Base-by-base conservation (phyloP, 2,329 filamentous ascomycete species). In the Monosporascus sp. region DNA sequence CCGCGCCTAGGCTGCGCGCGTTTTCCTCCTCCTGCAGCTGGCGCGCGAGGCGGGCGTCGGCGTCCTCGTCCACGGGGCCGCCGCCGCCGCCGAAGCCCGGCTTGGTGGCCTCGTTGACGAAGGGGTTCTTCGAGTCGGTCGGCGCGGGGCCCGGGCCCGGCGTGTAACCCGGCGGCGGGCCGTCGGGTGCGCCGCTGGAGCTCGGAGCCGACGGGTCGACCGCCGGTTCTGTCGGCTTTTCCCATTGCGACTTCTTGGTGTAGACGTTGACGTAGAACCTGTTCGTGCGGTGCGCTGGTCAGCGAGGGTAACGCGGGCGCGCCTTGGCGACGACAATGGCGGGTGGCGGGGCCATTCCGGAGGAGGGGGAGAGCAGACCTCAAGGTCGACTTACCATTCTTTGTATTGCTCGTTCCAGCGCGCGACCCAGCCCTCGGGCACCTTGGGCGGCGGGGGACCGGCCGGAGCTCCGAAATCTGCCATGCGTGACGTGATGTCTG, bases 251-350 rank as follows among this genome's bases (percentile, higher is more conserved):
- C 67, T 88, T 81, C 66, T 94, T 94, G 59, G 91, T 96, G 71
- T 86, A 83, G 56, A 88, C 83, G 75, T 97, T 94, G 56, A 96
- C 88, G 75, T 89, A 97, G 81, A 94, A 96, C 87, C 87, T 91
- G 58, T 7, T 20, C 14, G 37, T 48, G n/a, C 7, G 45, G 43
- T 37, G 22, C 14, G 38, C 52, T 54, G 49, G 53, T 53, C 47
- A 43, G 41, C 19, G 27, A 31, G 9, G 27, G 27, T 31, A 31
- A 11, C 2, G 31, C 11, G 31, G 31, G 31, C 11, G 9, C 4
- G 11, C 31, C 0, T 34, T 34, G 31, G 31, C 27, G 31, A 34
- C 2, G 31, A 14, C 31, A 11, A 11, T 14, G 31, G 31, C 11
- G 31, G 31, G 27, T 11, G 9, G 27, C 3, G 5, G 27, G 9